Base-by-base conservation (phyloP, 2,329 filamentous ascomycete genomes). In the Phyllosticta citribraziliensis region DNA sequence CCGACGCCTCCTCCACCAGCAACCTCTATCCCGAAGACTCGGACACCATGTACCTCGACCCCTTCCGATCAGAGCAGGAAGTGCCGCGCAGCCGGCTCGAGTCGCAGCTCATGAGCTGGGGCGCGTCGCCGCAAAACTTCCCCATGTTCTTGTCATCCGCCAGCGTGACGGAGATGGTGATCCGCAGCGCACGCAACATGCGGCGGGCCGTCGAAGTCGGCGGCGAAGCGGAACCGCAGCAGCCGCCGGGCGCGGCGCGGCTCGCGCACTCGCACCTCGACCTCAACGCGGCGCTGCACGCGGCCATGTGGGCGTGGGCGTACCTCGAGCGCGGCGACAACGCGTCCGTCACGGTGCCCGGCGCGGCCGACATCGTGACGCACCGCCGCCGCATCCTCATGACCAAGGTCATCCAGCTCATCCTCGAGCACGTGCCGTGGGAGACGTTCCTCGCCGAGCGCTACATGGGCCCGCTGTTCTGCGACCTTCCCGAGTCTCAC, bases 151-250 rank as follows among this genome's bases (percentile, higher is more conserved):
- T 96, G 20, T 78, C 79, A 3, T 83, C 88, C 10, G 86, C 89
- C 1, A 77, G 80, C 0, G 83, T 84, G 1, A 77, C 83, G 2
- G 82, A 87, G 60, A 84, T 96, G 65, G 84, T 91, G 8, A 79
- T 89, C 66, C 85, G 91, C 58, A 88, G 88, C 10, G 86, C 87
- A 14, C 85, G 87, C 67, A 97, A 96, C 73, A 92, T 97, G 65
- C 81, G 88, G 67, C 85, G 85, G 54, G 89, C 88, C 1, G 78
- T 91, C 53, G 79, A 85, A 68, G 60, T 54, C 25, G 53, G 54
- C 2, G 30, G 27, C 2, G 22, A 40, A 3, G 40, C 30, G 22
- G 52, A 60, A 24, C 47, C 51, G 5, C 33, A 11, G 8, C 33
- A 40, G 17, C 33, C 56, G 2, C 33, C 33, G 3, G 40, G 33